Evolutionary conservation across 345 rosid species (phyloP), one percentile per base, ranked within the genome.

Genomic region (Gynandropsis gynandra): DNA sequence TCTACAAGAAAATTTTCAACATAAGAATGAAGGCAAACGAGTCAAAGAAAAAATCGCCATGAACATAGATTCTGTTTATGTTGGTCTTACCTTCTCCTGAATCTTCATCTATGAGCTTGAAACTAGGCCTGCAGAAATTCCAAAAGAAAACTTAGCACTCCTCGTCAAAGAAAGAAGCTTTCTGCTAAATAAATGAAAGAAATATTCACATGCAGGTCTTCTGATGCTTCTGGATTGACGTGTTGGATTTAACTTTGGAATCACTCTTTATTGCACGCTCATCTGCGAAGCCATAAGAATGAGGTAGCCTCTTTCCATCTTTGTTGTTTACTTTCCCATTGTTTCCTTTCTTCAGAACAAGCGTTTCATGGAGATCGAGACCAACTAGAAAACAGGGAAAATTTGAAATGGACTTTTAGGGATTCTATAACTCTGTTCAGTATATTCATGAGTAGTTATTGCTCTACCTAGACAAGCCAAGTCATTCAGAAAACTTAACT

Each of bases 81-180:
- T 14, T 20, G 45, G 57, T 47, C 47, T 59, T 75, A 86, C 92
- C 89, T 77, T 72, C 92, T 52, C 50, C 82, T 29, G 66, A 20
- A n/a, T 87, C 95, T 56, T 90, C 95, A 60, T 84, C 92, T 61
- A 90, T 24, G 75, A 90, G 98, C 41, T 61, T 72, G 82, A 90
- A 90, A 72, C 83, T 87, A 47, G 98, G 98, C 77, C 98, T 90
- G 85, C 21, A 24, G 65, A 49, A 44, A 54, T 34, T 62, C 38
- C 66, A 16, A 16, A 39, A 61, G 27, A 42, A 0, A 42, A 42
- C 16, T 29, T 7, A 29, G 48, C 32, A 21, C 39, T 1, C 45
- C 47, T 39, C 18, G 41, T 1, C 34, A 34, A 18, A 18, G 52
- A 7, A 16, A 35, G 32, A 56, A 42, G 13, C 15, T 16, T 42